These are phyloP conservation scores for Haplographium delicatum DNA, from an alignment of 495 filamentous ascomycete species.

Conservation along the genomic window DNA sequence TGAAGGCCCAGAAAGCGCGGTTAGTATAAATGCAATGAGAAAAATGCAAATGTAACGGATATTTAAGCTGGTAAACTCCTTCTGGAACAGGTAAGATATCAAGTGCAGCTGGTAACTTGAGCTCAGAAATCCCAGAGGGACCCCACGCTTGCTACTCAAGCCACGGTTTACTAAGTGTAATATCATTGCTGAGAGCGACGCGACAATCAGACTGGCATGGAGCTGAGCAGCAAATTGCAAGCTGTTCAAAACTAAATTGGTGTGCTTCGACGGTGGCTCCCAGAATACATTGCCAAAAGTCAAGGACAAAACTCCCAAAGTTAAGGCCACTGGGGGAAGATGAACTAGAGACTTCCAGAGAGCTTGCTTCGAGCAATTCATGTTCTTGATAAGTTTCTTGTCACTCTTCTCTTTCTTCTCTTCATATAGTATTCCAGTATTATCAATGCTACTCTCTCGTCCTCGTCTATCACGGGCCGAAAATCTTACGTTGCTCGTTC, in stretches of 20 bases:
- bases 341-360: not conserved
- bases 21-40: not conserved
- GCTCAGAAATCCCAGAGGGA: constrained; percentile 1
- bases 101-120: not conserved
- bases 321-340: not conserved
- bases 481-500: not conserved
- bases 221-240: constrained; percentile 2
- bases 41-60: not conserved
- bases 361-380: not conserved
- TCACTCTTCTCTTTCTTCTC: not conserved
- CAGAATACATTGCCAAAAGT: constrained; percentile 1
- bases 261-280: not conserved
- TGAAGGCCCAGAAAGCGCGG: not conserved
- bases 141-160: not conserved
- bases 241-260: not conserved
- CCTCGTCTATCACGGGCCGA: not conserved
- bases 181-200: not conserved
- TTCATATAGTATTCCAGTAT: not conserved
- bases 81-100: not conserved
- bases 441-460: not conserved
- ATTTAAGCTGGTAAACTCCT: not conserved
- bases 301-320: not conserved
- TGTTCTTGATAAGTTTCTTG: not conserved
- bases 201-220: not conserved
- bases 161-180: not conserved